Conservation (phyloP, 2,329 filamentous ascomycete species). For the Scopulariopsis brevicaulis region DNA sequence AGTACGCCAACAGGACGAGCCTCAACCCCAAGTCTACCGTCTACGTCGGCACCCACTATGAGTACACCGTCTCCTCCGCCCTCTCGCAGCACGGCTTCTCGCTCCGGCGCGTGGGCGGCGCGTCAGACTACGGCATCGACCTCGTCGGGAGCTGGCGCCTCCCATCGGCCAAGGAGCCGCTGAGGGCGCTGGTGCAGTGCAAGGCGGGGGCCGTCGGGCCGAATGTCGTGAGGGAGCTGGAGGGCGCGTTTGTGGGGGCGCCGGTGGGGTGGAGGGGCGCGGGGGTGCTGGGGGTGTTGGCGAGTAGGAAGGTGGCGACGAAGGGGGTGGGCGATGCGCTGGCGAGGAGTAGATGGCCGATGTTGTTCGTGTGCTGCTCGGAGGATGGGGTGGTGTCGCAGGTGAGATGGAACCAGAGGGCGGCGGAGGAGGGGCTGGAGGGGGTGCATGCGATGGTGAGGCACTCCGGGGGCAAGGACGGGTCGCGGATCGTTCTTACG, state of each 20-base stretch:
- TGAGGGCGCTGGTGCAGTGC: constrained; percentile 53
- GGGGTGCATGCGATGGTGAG: constrained; percentile 41
- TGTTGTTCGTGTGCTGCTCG: constrained; percentile 59
- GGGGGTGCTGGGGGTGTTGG: constrained; percentile 59
- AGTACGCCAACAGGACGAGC: constrained; percentile 45
- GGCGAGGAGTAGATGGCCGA: constrained; percentile 52
- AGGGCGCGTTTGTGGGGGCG: constrained; percentile 65
- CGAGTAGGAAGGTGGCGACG: constrained; percentile 59
- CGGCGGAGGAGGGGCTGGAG: constrained; percentile 49
- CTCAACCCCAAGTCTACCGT: constrained; percentile 45
- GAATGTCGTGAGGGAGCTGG: constrained; percentile 58
- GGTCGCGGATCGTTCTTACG: constrained; percentile 35
- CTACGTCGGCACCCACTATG: constrained; percentile 66
- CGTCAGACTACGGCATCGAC: constrained; percentile 62
- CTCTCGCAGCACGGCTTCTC: constrained; percentile 52
- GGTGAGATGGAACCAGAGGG: constrained; percentile 61
- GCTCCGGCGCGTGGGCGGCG: constrained; percentile 53
- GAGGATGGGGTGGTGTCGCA: constrained; percentile 48
- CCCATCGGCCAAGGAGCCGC: constrained; percentile 22
- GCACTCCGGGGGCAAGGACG: constrained; percentile 19
- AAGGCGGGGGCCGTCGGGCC: constrained; percentile 52
- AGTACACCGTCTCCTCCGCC: constrained; percentile 52
- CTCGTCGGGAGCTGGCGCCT: constrained; percentile 60
- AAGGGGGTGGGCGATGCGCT: constrained; percentile 68
- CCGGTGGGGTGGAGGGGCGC: constrained; percentile 60